Percentiles rank a stretch among this genome's conserved stretches.
phyloP scores from a whole-genome alignment of 805 yeast genomes.

The Suhomyces prunicola region DNA sequence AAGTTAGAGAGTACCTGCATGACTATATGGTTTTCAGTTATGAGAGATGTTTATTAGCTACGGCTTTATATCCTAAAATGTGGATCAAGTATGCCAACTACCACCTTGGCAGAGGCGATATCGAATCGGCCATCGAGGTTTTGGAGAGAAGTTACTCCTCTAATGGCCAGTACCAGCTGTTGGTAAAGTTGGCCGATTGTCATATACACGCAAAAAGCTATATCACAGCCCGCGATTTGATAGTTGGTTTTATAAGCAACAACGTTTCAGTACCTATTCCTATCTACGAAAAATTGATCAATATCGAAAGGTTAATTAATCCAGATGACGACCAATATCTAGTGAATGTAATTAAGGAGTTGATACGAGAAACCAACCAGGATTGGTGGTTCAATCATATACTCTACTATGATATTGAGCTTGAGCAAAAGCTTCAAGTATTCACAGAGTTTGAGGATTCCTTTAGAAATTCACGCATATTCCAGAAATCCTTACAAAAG shows the following conservation, averaged over 20 bases:
- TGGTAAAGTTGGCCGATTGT: constrained; percentile 44
- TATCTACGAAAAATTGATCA: constrained; percentile 40
- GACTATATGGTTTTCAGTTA: constrained; percentile 33
- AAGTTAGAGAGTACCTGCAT: constrained; percentile 28
- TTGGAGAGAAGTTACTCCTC: constrained; percentile 34
- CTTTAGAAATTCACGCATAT: constrained; percentile 9
- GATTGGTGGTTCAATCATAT: constrained; percentile 36
- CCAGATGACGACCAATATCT: constrained; percentile 24
- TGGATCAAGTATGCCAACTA: constrained; percentile 53
- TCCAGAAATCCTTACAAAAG: constrained; percentile 6
- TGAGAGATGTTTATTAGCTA: constrained; percentile 47
- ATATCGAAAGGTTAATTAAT: constrained; percentile 36
- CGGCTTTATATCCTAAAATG: constrained; percentile 43
- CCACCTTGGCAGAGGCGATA: constrained; percentile 24
- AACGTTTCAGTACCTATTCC: constrained; percentile 28
- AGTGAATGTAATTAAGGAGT: constrained; percentile 22
- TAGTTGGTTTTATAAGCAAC: constrained; percentile 24
- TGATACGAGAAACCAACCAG: constrained; percentile 30
- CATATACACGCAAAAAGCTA: constrained; percentile 37
- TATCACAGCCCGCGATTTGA: constrained; percentile 35
- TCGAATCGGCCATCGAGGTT: constrained; percentile 36
- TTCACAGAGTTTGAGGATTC: constrained; percentile 20
- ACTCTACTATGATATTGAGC: constrained; percentile 19
- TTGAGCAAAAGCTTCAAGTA: constrained; percentile 17
- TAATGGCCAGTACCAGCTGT: constrained; percentile 24